These are phyloP conservation scores for Russula virescens DNA, from an alignment of 768 basidiomycete genomes.

Conservation along the genomic window DNA sequence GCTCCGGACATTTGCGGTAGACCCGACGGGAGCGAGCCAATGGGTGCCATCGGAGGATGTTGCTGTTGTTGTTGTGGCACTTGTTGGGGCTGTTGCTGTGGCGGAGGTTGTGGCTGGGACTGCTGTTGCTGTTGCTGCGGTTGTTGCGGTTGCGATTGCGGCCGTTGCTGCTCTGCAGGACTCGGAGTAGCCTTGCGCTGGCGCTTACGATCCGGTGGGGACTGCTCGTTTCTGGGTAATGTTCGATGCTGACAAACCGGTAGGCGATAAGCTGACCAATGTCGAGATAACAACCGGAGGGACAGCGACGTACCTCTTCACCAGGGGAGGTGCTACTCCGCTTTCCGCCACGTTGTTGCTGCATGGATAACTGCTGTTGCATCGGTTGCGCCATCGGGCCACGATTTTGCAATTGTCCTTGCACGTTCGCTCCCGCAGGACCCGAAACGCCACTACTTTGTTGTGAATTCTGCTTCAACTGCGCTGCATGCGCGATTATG, in stretches of 20 bases:
- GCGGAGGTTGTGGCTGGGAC: constrained; percentile 23
- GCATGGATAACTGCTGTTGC: constrained; percentile 27
- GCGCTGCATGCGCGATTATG: constrained; percentile 28
- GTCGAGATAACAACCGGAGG: background rate
- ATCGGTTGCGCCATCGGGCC: constrained; percentile 24
- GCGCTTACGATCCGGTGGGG: constrained; percentile 33
- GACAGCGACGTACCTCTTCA: constrained; percentile 29
- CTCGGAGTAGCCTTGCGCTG: constrained; percentile 30
- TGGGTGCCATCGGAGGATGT: constrained; percentile 36
- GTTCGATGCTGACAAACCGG: constrained; percentile 27
- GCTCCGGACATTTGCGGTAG: too few species aligned
- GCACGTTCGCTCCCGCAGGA: constrained; percentile 34
- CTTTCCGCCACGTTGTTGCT: constrained; percentile 44
- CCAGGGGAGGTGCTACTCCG: constrained; percentile 35
- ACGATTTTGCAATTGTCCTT: constrained; percentile 34
- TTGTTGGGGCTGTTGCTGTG: constrained; percentile 28
- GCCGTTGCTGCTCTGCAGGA: constrained; percentile 27
- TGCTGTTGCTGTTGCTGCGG: constrained; percentile 27
- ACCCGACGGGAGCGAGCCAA: constrained; percentile 33
- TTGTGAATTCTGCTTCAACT: constrained; percentile 24
- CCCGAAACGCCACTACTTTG: constrained; percentile 38
- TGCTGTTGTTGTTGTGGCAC: constrained; percentile 44
- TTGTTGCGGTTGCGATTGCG: constrained; percentile 26
- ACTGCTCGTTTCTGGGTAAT: constrained; percentile 30
- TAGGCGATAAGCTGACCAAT: background rate